Conservation (phyloP, 495 filamentous ascomycete species). For the Podospora pseudocomata region DNA sequence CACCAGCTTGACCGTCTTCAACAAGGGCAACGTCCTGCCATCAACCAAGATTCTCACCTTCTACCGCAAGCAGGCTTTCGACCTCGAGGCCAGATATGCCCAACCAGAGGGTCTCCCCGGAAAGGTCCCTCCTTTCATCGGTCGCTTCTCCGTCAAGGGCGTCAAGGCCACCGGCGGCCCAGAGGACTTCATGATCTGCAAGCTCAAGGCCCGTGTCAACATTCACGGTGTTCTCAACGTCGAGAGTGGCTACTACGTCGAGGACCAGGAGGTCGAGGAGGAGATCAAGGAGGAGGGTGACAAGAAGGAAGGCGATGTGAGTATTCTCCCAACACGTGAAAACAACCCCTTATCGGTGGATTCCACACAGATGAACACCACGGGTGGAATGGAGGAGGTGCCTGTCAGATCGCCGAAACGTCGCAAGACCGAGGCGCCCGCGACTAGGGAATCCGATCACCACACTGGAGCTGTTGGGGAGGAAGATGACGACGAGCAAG, state of each 20-base stretch:
- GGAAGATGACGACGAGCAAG: not conserved
- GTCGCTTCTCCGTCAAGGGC: constrained; percentile 88
- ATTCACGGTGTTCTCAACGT: constrained; percentile 95
- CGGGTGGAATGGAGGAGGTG: constrained; percentile 11
- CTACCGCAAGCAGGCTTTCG: constrained; percentile 97
- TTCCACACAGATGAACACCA: constrained; percentile 2
- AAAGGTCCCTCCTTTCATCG: constrained; percentile 90
- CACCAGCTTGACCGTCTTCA: constrained; percentile 95
- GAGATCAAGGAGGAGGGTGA: constrained; percentile 69
- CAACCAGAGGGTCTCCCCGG: constrained; percentile 86
- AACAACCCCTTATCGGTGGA: constrained; percentile 4
- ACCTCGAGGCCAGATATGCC: constrained; percentile 90
- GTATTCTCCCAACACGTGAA: constrained; percentile 35
- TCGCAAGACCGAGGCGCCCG: constrained; percentile 28
- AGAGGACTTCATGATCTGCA: constrained; percentile 98
- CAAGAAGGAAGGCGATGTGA: constrained; percentile 71
- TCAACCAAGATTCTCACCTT: constrained; percentile 99
- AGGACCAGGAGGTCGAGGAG: constrained; percentile 97
- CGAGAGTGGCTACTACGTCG: constrained; percentile 95
- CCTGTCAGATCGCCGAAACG: constrained; percentile 25
- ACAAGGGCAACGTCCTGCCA: constrained; percentile 94
- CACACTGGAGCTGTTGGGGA: constrained; percentile 1
- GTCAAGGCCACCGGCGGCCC: constrained; percentile 75
- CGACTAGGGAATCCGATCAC: constrained; percentile 13
- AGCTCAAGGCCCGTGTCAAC: constrained; percentile 97